Evolutionary conservation across 306 rosid genomes (phyloP).

Genomic region (Vigna radiata): DNA sequence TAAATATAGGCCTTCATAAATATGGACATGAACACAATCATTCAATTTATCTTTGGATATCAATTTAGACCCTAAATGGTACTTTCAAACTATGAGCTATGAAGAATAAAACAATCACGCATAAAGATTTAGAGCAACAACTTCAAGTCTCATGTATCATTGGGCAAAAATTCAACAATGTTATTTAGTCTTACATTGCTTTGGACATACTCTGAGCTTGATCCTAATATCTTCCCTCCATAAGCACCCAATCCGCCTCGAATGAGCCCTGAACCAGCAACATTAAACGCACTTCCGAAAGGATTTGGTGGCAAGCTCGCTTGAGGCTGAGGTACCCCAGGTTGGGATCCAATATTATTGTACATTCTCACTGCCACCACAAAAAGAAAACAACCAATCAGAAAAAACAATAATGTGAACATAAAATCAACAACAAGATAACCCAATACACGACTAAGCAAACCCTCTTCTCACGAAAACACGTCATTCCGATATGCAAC

Average conservation of each 20-base stretch:
- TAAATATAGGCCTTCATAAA: neutral
- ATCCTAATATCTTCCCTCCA: slow-evolving; percentile 92
- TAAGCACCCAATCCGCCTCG: slow-evolving; percentile 96
- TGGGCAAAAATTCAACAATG: neutral
- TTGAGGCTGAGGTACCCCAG: slow-evolving; percentile 60
- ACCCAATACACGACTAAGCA: neutral
- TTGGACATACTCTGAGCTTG: slow-evolving; percentile 97
- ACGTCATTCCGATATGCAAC: slow-evolving; percentile 11
- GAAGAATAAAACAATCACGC: neutral
- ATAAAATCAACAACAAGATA: slow-evolving; percentile 28
- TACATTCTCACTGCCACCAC: slow-evolving; percentile 63
- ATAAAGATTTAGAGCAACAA: neutral
- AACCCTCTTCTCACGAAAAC: slow-evolving; percentile 14
- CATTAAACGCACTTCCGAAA: slow-evolving; percentile 87
- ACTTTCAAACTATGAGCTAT: neutral
- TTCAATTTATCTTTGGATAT: slow-evolving; percentile 4
- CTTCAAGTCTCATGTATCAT: slow-evolving; percentile 3
- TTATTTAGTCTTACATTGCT: slow-evolving; percentile 92
- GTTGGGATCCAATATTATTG: slow-evolving; percentile 70
- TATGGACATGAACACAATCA: neutral
- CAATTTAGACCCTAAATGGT: slow-evolving; percentile 17
- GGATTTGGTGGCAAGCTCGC: slow-evolving; percentile 75
- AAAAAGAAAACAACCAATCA: neutral
- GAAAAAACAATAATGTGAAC: neutral
- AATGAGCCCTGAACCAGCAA: slow-evolving; percentile 94